A percentile compares a stretch with the other conserved stretches of the same genome.
Conservation (phyloP, 1,139 yeast species). For the Suhomyces coccinellae region DNA sequence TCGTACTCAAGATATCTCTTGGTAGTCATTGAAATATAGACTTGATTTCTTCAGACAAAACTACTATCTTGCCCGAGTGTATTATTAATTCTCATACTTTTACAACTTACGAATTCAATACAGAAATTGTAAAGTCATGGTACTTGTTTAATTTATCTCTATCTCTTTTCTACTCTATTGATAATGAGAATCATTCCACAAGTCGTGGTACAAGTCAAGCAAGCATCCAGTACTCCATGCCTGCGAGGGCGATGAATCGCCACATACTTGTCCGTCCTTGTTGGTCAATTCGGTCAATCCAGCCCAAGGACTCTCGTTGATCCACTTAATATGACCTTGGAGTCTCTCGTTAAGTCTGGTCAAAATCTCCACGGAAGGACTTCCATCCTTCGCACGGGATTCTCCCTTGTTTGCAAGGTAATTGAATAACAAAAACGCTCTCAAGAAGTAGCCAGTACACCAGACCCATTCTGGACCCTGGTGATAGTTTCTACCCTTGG, state of each 20-base stretch:
- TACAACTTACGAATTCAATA: too few species aligned
- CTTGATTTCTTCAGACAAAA: too few species aligned
- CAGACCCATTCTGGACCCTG: slow-evolving; percentile 99
- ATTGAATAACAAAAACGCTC: slow-evolving; percentile 68
- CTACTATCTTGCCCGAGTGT: too few species aligned
- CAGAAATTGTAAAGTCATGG: too few species aligned
- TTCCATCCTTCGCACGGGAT: slow-evolving; percentile 25
- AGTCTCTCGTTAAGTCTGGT: slow-evolving; percentile 54
- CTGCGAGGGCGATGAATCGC: slow-evolving; percentile 91
- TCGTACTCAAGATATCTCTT: too few species aligned
- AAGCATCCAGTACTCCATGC: slow-evolving; percentile 94
- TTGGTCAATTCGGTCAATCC: slow-evolving; percentile 92
- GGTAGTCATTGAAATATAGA: too few species aligned
- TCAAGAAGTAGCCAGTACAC: slow-evolving; percentile 81
- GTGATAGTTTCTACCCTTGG: slow-evolving; percentile 95
- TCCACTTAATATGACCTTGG: slow-evolving; percentile 67
- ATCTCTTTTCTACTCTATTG: not conserved
- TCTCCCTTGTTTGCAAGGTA: slow-evolving; percentile 28
- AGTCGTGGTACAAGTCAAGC: slow-evolving; percentile 74
- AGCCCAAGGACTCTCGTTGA: slow-evolving; percentile 79
- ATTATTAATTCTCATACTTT: too few species aligned
- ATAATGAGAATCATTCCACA: slow-evolving; percentile 31
- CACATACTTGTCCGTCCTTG: slow-evolving; percentile 76
- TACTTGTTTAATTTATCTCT: not conserved
- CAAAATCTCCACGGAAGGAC: slow-evolving; percentile 36